Percentiles rank a stretch among this genome's conserved stretches.
phyloP scores from a whole-genome alignment of 208 protist species.

The Sergeia podlipaevii region DNA sequence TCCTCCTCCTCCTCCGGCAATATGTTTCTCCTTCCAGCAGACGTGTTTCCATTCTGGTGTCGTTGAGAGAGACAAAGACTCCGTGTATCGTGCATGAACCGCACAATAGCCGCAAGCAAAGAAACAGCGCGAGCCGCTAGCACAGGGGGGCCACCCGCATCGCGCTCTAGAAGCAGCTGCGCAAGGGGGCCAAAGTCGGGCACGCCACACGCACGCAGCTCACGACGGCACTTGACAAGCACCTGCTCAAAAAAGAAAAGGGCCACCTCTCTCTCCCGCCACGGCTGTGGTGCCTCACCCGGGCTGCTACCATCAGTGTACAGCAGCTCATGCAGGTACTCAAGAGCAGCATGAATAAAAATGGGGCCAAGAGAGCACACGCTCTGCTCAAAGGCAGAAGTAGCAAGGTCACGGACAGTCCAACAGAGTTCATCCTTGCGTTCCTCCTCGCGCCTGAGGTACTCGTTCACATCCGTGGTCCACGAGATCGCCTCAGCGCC shows the following conservation, averaged over 20 bases:
- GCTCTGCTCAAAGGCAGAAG: slow-evolving; percentile 20
- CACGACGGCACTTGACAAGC: slow-evolving; percentile 17
- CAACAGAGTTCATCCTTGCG: slow-evolving; percentile 38
- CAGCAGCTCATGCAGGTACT: slow-evolving; percentile 24
- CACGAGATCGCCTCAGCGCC: slow-evolving; percentile 17
- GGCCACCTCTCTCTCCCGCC: slow-evolving; percentile 34
- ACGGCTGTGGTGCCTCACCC: neutral
- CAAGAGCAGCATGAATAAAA: slow-evolving; percentile 38
- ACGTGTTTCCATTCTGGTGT: neutral
- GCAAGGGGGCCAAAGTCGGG: slow-evolving; percentile 27
- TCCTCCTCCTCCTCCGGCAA: slow-evolving; percentile 2
- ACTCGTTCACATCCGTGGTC: slow-evolving; percentile 34
- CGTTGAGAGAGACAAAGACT: too few species aligned
- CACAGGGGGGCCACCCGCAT: slow-evolving; percentile 21
- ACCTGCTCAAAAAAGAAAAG: slow-evolving; percentile 50
- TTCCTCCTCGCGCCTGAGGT: slow-evolving; percentile 55
- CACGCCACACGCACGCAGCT: slow-evolving; percentile 24
- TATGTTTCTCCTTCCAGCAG: neutral
- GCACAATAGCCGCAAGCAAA: slow-evolving; percentile 24
- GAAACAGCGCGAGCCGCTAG: slow-evolving; percentile 38
- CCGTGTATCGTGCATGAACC: slow-evolving; percentile 11
- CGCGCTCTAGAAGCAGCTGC: slow-evolving; percentile 27
- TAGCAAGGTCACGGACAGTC: slow-evolving; percentile 38
- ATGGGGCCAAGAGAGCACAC: slow-evolving; percentile 25
- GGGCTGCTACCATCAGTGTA: slow-evolving; percentile 3